Evolutionary conservation across 805 yeast species (phyloP).

Genomic region (Ogataea minuta): DNA sequence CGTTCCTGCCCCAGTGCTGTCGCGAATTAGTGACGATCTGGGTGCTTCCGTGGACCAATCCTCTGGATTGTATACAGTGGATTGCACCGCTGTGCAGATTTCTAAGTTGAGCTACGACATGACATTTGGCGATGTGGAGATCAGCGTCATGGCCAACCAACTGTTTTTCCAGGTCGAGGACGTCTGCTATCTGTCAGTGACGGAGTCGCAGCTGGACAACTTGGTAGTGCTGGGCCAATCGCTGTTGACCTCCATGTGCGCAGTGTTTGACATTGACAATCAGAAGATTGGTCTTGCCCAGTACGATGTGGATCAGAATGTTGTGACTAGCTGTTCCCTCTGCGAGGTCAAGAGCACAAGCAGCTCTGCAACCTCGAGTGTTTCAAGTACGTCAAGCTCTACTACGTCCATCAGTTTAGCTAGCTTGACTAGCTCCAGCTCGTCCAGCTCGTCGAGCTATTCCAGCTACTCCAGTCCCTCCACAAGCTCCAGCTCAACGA

Average conservation of each 20-base stretch:
- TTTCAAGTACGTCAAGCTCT: too few species aligned
- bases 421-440: slow-evolving; percentile 10
- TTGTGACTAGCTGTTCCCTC: slow-evolving; percentile 15
- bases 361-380: background rate
- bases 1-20: slow-evolving; percentile 39
- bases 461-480: too few species aligned
- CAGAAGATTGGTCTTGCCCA: slow-evolving; percentile 56
- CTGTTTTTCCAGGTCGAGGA: slow-evolving; percentile 16
- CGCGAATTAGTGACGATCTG: slow-evolving; percentile 14
- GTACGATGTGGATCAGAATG: slow-evolving; percentile 30
- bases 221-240: slow-evolving; percentile 59
- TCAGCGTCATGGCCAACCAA: slow-evolving; percentile 23
- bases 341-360: slow-evolving; percentile 2
- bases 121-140: slow-evolving; percentile 20
- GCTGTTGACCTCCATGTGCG: slow-evolving; percentile 60
- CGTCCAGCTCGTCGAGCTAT: slow-evolving; percentile 5
- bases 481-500: slow-evolving; percentile 3
- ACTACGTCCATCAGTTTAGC: slow-evolving; percentile 8
- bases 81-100: slow-evolving; percentile 19
- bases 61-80: slow-evolving; percentile 24
- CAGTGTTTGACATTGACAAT: slow-evolving; percentile 63
- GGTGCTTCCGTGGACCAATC: slow-evolving; percentile 17
- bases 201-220: slow-evolving; percentile 17
- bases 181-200: slow-evolving; percentile 23
- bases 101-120: slow-evolving; percentile 14